A percentile compares a stretch with the other conserved stretches of the same genome.
Conservation (phyloP, 2,329 filamentous ascomycete genomes). For the Aspergillus fructus region DNA sequence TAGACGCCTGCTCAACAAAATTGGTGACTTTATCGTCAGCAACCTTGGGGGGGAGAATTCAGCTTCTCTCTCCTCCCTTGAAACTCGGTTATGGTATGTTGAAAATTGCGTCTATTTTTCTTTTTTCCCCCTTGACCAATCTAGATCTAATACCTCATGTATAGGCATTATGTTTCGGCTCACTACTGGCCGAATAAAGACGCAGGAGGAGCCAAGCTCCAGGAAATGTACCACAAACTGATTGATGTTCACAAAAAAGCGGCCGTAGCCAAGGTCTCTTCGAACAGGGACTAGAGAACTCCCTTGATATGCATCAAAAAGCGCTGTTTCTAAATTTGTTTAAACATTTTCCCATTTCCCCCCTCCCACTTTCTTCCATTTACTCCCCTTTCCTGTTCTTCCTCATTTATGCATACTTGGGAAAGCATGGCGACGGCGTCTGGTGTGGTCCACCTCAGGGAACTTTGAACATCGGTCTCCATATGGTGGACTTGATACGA, state of each 20-base stretch:
- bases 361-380: not conserved
- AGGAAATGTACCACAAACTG: slow-evolving; percentile 40
- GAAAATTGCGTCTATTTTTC: not conserved
- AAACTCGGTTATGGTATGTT: slow-evolving; percentile 47
- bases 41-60: slow-evolving; percentile 40
- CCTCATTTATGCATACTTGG: slow-evolving; percentile 28
- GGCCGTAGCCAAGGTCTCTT: slow-evolving; percentile 21
- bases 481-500: slow-evolving; percentile 18
- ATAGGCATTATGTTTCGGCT: slow-evolving; percentile 45
- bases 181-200: slow-evolving; percentile 50
- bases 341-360: slow-evolving; percentile 11
- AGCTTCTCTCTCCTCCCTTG: slow-evolving; percentile 40
- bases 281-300: slow-evolving; percentile 27
- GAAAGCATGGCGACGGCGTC: slow-evolving; percentile 30
- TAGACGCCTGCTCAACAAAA: slow-evolving; percentile 43
- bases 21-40: slow-evolving; percentile 47
- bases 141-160: not conserved
- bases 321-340: slow-evolving; percentile 18
- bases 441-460: slow-evolving; percentile 19
- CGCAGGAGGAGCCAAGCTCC: slow-evolving; percentile 34
- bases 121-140: not conserved
- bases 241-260: slow-evolving; percentile 29
- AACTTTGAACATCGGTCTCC: slow-evolving; percentile 8
- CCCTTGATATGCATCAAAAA: slow-evolving; percentile 12
- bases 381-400: slow-evolving; percentile 1